Evolutionary conservation across 176 grass and related monocot species (phyloP).

Genomic region (Otatea glauca): DNA sequence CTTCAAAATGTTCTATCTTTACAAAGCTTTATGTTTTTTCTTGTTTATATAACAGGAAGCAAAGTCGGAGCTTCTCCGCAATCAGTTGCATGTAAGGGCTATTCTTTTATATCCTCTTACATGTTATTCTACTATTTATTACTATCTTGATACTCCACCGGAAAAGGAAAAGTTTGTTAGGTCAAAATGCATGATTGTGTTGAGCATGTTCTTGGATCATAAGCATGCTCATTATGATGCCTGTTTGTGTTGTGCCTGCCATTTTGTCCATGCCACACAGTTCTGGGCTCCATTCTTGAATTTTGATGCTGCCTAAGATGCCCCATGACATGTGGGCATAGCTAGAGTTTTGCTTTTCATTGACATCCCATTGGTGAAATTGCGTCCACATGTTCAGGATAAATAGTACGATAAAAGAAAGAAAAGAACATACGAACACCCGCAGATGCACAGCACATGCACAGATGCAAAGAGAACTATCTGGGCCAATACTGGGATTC

Average conservation of each 20-base stretch:
- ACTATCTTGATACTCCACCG: slow-evolving; percentile 21
- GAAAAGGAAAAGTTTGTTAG: slow-evolving; percentile 14
- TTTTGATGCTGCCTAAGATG: neutral
- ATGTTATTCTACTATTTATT: slow-evolving; percentile 18
- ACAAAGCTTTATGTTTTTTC: slow-evolving; percentile 34
- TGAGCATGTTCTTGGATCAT: slow-evolving; percentile 2
- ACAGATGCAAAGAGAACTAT: neutral
- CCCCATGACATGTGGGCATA: slow-evolving; percentile 10
- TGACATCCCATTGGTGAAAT: neutral
- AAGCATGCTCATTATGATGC: slow-evolving; percentile 15
- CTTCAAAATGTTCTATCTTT: slow-evolving; percentile 30
- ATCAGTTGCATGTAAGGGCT: slow-evolving; percentile 79
- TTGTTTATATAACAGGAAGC: slow-evolving; percentile 63
- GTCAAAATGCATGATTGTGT: neutral
- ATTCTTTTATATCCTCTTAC: slow-evolving; percentile 20
- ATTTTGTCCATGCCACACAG: neutral
- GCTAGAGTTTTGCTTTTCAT: slow-evolving; percentile 5
- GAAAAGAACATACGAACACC: neutral
- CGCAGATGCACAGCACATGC: neutral
- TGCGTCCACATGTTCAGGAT: slow-evolving; percentile 33
- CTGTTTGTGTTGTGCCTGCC: slow-evolving; percentile 1
- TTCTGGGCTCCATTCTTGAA: slow-evolving; percentile 9
- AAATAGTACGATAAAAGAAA: slow-evolving; percentile 15
- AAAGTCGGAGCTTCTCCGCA: slow-evolving; percentile 61
- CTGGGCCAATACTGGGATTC: neutral